phyloP scores from a whole-genome alignment of 805 yeast species.

The Candida sphagnicola region DNA sequence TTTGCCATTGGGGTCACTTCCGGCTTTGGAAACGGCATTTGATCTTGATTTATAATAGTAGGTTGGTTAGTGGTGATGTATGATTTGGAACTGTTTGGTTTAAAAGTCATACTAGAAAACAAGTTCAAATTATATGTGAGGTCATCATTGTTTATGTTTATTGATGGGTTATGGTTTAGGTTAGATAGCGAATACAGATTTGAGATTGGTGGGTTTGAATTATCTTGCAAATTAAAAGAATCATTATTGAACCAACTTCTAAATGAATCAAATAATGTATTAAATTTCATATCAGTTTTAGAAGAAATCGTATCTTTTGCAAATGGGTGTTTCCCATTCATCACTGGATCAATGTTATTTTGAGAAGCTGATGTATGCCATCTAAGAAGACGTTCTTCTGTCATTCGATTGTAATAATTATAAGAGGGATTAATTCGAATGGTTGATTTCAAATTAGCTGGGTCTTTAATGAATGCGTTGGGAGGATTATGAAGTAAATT shows the following conservation, averaged over 20 bases:
- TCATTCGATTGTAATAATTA: conserved; percentile 18
- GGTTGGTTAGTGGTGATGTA: conserved; percentile 7
- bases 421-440: conserved; percentile 9
- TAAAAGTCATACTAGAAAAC: conserved; percentile 8
- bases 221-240: too few relatives aligned
- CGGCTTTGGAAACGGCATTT: background rate
- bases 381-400: conserved; percentile 28
- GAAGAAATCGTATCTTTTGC: background rate
- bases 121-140: conserved; percentile 2
- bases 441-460: conserved; percentile 1
- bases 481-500: conserved; percentile 21
- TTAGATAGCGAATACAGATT: background rate
- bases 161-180: background rate
- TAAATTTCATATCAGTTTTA: background rate
- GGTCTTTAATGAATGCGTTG: conserved; percentile 6
- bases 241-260: conserved; percentile 8
- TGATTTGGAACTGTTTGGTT: conserved; percentile 15
- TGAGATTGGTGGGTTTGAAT: background rate
- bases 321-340: conserved; percentile 28
- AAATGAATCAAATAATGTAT: conserved; percentile 4
- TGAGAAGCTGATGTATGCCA: conserved; percentile 34
- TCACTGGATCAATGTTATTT: conserved; percentile 20
- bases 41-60: background rate
- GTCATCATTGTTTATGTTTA: background rate
- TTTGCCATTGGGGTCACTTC: conserved; percentile 17